Evolutionary conservation across 768 basidiomycete species (phyloP).

Genomic region (Nevesoporus exiguus): DNA sequence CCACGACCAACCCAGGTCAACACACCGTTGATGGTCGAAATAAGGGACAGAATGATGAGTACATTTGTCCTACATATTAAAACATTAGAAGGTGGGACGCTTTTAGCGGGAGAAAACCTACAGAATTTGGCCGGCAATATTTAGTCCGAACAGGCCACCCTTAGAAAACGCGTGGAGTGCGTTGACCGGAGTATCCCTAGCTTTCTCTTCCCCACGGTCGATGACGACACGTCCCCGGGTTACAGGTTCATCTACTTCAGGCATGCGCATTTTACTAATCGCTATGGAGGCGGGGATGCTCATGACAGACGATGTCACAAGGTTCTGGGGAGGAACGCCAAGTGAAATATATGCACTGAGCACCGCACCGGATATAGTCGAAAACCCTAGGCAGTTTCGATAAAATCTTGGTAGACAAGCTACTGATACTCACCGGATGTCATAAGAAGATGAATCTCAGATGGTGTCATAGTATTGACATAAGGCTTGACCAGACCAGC

Average conservation of each 20-base stretch:
- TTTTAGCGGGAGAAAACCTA: constrained; percentile 32
- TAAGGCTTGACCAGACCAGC: constrained; percentile 84
- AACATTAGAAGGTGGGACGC: constrained; percentile 7
- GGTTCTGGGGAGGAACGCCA: constrained; percentile 75
- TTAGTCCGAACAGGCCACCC: constrained; percentile 80
- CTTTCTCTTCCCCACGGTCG: constrained; percentile 65
- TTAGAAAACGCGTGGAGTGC: constrained; percentile 85
- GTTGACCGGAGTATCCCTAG: constrained; percentile 61
- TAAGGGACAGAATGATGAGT: constrained; percentile 78
- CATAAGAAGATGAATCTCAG: constrained; percentile 85
- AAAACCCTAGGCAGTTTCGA: constrained; percentile 50
- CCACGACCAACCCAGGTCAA: constrained; percentile 87
- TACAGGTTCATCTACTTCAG: constrained; percentile 81
- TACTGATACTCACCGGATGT: constrained; percentile 56
- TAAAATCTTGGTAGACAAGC: background rate
- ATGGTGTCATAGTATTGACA: constrained; percentile 79
- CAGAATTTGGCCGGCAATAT: constrained; percentile 87
- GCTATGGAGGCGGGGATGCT: constrained; percentile 93
- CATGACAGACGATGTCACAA: constrained; percentile 90
- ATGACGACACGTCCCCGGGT: constrained; percentile 79
- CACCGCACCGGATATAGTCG: constrained; percentile 90
- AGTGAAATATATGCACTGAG: constrained; percentile 77
- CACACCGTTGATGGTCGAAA: constrained; percentile 78
- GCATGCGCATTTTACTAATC: constrained; percentile 83
- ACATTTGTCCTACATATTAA: constrained; percentile 61